Evolutionary conservation across 2,329 filamentous ascomycete genomes (phyloP).

Genomic region (Chalara sp.): DNA sequence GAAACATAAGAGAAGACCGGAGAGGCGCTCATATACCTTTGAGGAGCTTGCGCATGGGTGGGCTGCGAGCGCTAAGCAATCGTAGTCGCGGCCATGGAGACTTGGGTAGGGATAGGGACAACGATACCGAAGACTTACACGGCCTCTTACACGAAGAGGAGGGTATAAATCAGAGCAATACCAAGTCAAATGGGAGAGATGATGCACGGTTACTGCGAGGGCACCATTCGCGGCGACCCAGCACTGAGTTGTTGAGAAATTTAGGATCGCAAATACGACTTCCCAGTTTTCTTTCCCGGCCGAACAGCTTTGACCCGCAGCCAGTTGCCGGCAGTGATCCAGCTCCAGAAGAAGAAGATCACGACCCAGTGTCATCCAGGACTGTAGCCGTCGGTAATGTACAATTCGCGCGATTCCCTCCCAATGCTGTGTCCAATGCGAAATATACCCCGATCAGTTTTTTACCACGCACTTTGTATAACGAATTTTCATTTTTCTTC

Average conservation of each 20-base stretch:
- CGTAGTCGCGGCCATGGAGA: slow-evolving; percentile 49
- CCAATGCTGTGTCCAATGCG: slow-evolving; percentile 90
- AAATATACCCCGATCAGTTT: slow-evolving; percentile 97
- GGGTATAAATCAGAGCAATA: slow-evolving; percentile 53
- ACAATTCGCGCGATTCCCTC: slow-evolving; percentile 72
- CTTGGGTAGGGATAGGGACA: slow-evolving; percentile 48
- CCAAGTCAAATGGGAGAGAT: slow-evolving; percentile 47
- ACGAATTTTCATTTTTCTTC: slow-evolving; percentile 99
- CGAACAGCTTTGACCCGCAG: slow-evolving; percentile 6
- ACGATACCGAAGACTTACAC: slow-evolving; percentile 58
- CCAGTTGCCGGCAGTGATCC: slow-evolving; percentile 20
- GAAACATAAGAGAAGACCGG: slow-evolving; percentile 22
- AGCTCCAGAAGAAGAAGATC: slow-evolving; percentile 43
- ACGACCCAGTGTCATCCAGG: slow-evolving; percentile 65
- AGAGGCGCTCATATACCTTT: slow-evolving; percentile 53
- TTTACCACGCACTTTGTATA: slow-evolving; percentile 88
- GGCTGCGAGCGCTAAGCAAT: slow-evolving; percentile 49
- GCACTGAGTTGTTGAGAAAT: slow-evolving; percentile 33
- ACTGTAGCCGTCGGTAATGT: slow-evolving; percentile 67
- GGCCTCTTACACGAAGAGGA: slow-evolving; percentile 58
- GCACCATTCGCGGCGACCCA: slow-evolving; percentile 26
- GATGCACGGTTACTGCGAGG: slow-evolving; percentile 65
- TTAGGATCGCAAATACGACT: slow-evolving; percentile 50
- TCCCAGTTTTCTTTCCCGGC: slow-evolving; percentile 57
- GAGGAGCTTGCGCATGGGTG: slow-evolving; percentile 62